Percentiles rank a stretch among this genome's conserved stretches.
Evolutionary conservation across 1,284 basidiomycete species (phyloP).

Genomic region (Puccinia triticina): DNA sequence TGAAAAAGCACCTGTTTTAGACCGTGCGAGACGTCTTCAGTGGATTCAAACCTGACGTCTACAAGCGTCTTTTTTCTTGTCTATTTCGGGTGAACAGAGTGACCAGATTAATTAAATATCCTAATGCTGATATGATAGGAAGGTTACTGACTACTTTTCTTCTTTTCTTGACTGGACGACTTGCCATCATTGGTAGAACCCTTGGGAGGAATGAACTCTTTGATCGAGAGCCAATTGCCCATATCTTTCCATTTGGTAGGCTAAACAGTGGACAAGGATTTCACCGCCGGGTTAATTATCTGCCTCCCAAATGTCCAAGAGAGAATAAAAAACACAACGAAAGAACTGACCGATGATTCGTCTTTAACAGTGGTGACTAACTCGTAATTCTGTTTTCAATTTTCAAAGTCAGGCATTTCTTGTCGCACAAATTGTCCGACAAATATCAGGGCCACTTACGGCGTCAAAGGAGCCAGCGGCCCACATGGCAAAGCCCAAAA

Average conservation of each 20-base stretch:
- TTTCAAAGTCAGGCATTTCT: background rate
- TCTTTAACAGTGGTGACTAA: constrained; percentile 19
- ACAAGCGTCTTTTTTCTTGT: too few species aligned
- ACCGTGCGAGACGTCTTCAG: too few species aligned
- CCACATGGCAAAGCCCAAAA: constrained; percentile 28
- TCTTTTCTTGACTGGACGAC: background rate
- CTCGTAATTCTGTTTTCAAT: constrained; percentile 5
- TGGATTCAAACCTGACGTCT: too few species aligned
- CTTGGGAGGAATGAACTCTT: background rate
- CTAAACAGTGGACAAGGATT: background rate
- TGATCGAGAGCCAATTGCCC: constrained; percentile 10
- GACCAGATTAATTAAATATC: too few species aligned
- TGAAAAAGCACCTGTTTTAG: too few species aligned
- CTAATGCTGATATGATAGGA: background rate
- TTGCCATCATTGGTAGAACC: background rate
- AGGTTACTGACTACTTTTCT: background rate
- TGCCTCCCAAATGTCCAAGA: background rate
- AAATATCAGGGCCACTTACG: background rate
- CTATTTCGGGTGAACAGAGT: too few species aligned
- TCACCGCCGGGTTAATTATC: background rate
- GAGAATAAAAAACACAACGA: background rate
- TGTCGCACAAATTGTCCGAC: too few species aligned
- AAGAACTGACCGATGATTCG: constrained; percentile 8
- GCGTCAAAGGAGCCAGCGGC: constrained; percentile 22
- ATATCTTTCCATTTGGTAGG: constrained; percentile 22